Conservation (phyloP, 148 eudicot genomes). For the Vaccinium darrowii region DNA sequence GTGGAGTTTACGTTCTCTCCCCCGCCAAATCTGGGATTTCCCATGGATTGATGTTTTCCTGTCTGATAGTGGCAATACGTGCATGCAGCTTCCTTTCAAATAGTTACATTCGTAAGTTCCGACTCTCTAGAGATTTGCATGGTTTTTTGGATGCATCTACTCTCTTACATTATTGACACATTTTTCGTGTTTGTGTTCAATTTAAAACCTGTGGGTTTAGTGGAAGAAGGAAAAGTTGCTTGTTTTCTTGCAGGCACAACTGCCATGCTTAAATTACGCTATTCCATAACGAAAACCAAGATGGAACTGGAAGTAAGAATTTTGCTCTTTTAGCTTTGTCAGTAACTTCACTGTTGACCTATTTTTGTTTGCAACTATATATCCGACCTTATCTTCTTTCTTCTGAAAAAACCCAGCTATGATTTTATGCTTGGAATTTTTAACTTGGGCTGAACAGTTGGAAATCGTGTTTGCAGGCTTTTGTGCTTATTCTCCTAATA, state of each 20-base stretch:
- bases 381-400: background rate
- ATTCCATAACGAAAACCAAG: conserved; percentile 51
- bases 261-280: conserved; percentile 58
- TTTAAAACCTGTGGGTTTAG: conserved; percentile 40
- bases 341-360: background rate
- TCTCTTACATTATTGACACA: conserved; percentile 18
- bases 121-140: conserved; percentile 5
- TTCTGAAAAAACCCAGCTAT: background rate
- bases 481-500: conserved; percentile 47
- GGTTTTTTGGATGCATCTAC: conserved; percentile 11
- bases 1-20: conserved; percentile 22
- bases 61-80: conserved; percentile 54
- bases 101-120: conserved; percentile 85
- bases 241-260: conserved; percentile 72
- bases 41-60: conserved; percentile 47
- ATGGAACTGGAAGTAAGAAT: conserved; percentile 65
- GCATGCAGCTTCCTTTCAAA: conserved; percentile 86
- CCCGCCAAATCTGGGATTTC: conserved; percentile 32
- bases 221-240: conserved; percentile 95
- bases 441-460: conserved; percentile 7
- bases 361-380: background rate
- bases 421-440: background rate
- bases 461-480: conserved; percentile 54
- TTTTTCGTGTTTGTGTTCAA: conserved; percentile 19
- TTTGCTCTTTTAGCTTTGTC: conserved; percentile 14